Base-by-base conservation (phyloP, 345 rosid genomes). In the Lumnitzera racemosa region DNA sequence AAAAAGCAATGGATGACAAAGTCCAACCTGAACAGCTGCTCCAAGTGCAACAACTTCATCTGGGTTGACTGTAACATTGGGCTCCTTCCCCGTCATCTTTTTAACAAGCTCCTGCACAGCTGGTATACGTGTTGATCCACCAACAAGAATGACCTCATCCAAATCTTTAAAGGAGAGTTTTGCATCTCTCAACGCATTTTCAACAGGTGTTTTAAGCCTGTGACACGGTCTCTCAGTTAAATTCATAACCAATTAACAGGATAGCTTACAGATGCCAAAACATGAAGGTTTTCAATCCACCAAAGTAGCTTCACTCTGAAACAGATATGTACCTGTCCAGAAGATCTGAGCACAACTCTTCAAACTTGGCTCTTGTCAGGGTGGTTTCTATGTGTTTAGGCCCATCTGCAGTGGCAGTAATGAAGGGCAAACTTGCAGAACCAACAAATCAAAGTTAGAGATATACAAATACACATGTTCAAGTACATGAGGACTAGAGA, bases 1-100 rank as follows among this genome's bases (percentile, higher is more conserved):
- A 49, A 24, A 2, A 20, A 36, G 9, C 9, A 36, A 36, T 36
- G 15, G 20, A 16, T 14, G n/a, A 51, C 23, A 1, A 43, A 1
- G 16, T 12, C 69, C 51, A 15, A 92, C 99, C 97, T 94, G 99
- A 49, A 94, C 99, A 16, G 99, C 97, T 76, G 99, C 99, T 27
- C 99, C 99, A 3, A 94, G 70, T 53, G 99, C 99, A 59, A 94
- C 99, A 67, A 94, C 99, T 71, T 94, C 99, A 63, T 94, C 99
- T 2, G 99, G 99, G 62, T 94, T 94, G 16, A 94, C 99, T 0
- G 97, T 84, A 67, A 94, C 96, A 70, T 94, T 94, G 13, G 99
- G 99, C 15, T 88, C 97, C 72, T 87, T 94, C 54, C 96, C 91
- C 3, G 95, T 94, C 75, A 90, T 24, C 81, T 86, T 88, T 82